Evolutionary conservation across 2,329 filamentous ascomycete genomes (phyloP).

Genomic region (Harringtonia aguacate): DNA sequence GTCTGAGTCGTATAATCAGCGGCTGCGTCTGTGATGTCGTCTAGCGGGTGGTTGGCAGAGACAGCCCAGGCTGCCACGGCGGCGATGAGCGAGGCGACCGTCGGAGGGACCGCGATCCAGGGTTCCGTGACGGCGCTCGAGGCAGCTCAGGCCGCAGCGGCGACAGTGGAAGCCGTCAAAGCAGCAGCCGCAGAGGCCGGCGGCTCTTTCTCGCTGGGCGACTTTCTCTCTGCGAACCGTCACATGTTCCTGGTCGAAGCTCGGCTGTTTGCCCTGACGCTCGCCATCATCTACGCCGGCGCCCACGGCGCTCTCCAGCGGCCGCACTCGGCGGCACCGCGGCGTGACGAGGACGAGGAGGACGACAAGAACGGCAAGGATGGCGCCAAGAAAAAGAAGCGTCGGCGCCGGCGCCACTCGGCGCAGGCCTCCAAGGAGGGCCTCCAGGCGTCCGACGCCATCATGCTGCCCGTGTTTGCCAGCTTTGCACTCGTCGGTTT

Average conservation of each 20-base stretch:
- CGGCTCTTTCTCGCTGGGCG: neutral
- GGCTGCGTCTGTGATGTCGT: too few relatives aligned
- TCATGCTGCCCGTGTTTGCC: constrained; percentile 74
- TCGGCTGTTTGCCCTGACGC: constrained; percentile 50
- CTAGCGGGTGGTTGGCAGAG: too few relatives aligned
- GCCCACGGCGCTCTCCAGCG: constrained; percentile 77
- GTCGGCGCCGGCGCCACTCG: neutral
- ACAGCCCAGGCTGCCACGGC: too few relatives aligned
- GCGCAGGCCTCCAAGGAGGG: too few relatives aligned
- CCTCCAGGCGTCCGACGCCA: constrained; percentile 65
- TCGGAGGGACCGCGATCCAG: too few relatives aligned
- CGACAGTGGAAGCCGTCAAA: too few relatives aligned
- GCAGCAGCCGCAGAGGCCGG: neutral
- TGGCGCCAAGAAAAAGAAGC: constrained; percentile 17
- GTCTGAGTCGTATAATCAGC: too few relatives aligned
- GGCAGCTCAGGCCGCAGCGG: too few relatives aligned
- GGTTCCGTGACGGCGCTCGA: neutral
- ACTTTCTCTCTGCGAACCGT: constrained; percentile 1
- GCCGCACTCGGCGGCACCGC: constrained; percentile 64
- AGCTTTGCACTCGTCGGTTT: constrained; percentile 59
- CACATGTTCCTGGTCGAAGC: constrained; percentile 34
- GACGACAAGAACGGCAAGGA: constrained; percentile 23
- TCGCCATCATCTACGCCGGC: constrained; percentile 76
- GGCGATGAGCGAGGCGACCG: too few relatives aligned
- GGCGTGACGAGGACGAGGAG: constrained; percentile 27